Conservation (phyloP, 208 protist genomes). For the Trypanosoma boissoni region DNA sequence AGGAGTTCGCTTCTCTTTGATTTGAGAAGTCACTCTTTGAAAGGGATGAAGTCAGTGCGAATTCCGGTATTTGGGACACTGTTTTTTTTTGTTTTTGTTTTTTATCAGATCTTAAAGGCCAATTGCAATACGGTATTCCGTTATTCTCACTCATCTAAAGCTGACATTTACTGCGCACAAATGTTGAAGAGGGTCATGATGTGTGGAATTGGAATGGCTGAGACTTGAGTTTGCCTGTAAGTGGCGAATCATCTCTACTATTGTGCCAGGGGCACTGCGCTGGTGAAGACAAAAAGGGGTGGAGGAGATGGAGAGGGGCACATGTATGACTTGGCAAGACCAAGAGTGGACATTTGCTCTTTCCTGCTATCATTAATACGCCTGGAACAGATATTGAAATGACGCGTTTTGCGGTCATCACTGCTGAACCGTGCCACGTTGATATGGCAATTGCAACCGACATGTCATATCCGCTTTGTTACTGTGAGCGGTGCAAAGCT, state of each 20-base stretch:
- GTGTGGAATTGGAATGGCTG: slow-evolving; percentile 44
- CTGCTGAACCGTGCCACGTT: slow-evolving; percentile 55
- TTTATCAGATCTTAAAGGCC: slow-evolving; percentile 44
- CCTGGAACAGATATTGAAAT: slow-evolving; percentile 90
- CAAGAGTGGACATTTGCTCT: slow-evolving; percentile 44
- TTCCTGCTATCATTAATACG: slow-evolving; percentile 86
- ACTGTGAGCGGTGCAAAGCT: slow-evolving; percentile 80
- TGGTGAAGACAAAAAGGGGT: slow-evolving; percentile 73
- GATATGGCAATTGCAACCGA: slow-evolving; percentile 76
- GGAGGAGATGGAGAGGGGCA: slow-evolving; percentile 58
- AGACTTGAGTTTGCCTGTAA: slow-evolving; percentile 74
- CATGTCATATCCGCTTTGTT: slow-evolving; percentile 53
- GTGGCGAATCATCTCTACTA: slow-evolving; percentile 89
- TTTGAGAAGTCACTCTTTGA: slow-evolving; percentile 72
- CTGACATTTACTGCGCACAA: slow-evolving; percentile 62
- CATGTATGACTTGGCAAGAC: slow-evolving; percentile 55
- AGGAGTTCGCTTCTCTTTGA: slow-evolving; percentile 50
- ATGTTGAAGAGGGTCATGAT: slow-evolving; percentile 53
- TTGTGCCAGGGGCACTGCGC: slow-evolving; percentile 76
- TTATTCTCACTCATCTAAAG: slow-evolving; percentile 60
- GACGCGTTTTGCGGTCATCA: slow-evolving; percentile 88
- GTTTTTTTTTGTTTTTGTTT: no score
- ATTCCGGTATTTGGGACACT: slow-evolving; percentile 51
- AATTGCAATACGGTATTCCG: slow-evolving; percentile 45
- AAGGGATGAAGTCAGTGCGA: slow-evolving; percentile 59